Conservation (phyloP, 345 rosid genomes). For the Gossypium raimondii region DNA sequence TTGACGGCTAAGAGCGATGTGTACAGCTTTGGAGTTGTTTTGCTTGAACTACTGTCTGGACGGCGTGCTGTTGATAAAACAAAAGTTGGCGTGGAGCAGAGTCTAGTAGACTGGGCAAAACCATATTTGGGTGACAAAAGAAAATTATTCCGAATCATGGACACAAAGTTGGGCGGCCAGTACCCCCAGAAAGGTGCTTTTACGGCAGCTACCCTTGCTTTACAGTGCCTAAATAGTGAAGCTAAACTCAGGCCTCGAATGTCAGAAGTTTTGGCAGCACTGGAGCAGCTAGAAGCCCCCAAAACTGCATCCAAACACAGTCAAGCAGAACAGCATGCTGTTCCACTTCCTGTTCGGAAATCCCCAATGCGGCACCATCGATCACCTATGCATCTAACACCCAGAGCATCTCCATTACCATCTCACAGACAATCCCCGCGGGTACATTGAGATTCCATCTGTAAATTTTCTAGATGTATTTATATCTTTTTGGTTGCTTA, state of each 20-base stretch:
- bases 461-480: slow-evolving; percentile 21
- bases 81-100: slow-evolving; percentile 79
- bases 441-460: slow-evolving; percentile 26
- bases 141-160: slow-evolving; percentile 88
- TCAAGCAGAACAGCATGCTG: slow-evolving; percentile 29
- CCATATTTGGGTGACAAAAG: slow-evolving; percentile 86
- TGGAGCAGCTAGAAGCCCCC: slow-evolving; percentile 59
- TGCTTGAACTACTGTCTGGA: slow-evolving; percentile 86
- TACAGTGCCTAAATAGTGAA: slow-evolving; percentile 61
- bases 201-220: slow-evolving; percentile 74
- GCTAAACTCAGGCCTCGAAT: slow-evolving; percentile 78
- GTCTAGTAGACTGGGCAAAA: slow-evolving; percentile 90
- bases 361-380: slow-evolving; percentile 57
- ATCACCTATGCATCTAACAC: slow-evolving; percentile 51
- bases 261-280: slow-evolving; percentile 68
- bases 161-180: slow-evolving; percentile 90
- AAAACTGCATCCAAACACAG: slow-evolving; percentile 29
- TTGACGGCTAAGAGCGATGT: slow-evolving; percentile 91
- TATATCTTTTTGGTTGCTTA: neutral
- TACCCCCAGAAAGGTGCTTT: slow-evolving; percentile 86
- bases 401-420: slow-evolving; percentile 58
- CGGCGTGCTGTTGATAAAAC: slow-evolving; percentile 80
- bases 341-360: slow-evolving; percentile 36
- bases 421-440: slow-evolving; percentile 55
- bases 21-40: slow-evolving; percentile 92